These are phyloP conservation scores for Dovyalis caffra DNA, from an alignment of 345 rosid genomes.

Conservation along the genomic window DNA sequence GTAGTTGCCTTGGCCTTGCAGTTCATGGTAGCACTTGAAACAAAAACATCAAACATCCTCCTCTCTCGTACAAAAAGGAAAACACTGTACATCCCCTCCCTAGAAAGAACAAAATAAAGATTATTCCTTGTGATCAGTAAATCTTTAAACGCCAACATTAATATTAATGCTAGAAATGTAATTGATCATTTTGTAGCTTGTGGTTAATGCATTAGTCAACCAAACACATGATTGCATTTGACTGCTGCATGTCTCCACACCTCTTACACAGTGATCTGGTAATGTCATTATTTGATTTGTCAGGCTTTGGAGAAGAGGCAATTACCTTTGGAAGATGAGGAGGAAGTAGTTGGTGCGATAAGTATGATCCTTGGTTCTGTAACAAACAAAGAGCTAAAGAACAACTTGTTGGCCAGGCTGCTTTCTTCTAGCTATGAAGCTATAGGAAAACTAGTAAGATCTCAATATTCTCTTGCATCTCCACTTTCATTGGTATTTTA, in stretches of 20 bases:
- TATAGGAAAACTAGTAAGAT: slow-evolving; percentile 77
- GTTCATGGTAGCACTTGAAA: too few relatives aligned
- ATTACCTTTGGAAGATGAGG: slow-evolving; percentile 86
- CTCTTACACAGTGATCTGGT: background rate
- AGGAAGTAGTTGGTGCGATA: slow-evolving; percentile 79
- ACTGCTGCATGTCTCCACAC: background rate
- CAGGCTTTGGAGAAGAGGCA: slow-evolving; percentile 73
- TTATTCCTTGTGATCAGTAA: too few relatives aligned
- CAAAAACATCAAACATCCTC: too few relatives aligned
- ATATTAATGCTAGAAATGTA: too few relatives aligned
- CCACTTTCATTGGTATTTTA: slow-evolving; percentile 8
- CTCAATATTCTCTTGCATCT: slow-evolving; percentile 11
- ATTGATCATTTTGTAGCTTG: background rate
- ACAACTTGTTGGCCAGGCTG: slow-evolving; percentile 68
- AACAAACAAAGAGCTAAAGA: slow-evolving; percentile 68
- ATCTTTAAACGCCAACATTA: too few relatives aligned
- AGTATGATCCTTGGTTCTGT: slow-evolving; percentile 66
- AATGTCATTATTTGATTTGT: background rate
- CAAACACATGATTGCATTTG: background rate
- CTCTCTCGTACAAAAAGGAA: too few relatives aligned
- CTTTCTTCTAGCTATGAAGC: slow-evolving; percentile 88
- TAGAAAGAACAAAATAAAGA: too few relatives aligned
- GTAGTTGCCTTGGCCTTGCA: background rate
- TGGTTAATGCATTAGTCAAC: background rate
- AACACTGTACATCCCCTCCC: too few relatives aligned